These are phyloP conservation scores for Durusdinium trenchii DNA, from an alignment of 73 alveolate species.

Conservation along the genomic window DNA sequence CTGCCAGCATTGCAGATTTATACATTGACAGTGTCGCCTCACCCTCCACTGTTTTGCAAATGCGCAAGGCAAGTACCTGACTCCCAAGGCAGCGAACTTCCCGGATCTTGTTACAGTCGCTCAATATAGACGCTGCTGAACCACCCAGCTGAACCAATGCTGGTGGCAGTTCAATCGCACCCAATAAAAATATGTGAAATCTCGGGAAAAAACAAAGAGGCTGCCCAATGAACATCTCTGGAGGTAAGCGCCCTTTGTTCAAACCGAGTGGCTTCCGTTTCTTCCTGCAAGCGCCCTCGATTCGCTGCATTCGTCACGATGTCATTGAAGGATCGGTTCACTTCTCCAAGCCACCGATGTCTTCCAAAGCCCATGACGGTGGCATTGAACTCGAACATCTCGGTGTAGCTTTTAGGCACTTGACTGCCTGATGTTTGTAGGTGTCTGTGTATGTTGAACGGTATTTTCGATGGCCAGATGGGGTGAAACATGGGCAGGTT, in stretches of 20 bases:
- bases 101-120: neutral
- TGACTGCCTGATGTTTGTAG: neutral
- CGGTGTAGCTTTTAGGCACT: constrained; percentile 61
- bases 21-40: constrained; percentile 67
- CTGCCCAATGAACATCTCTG: neutral
- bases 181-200: no score
- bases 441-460: neutral
- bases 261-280: neutral
- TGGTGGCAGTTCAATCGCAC: no score
- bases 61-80: constrained; percentile 75
- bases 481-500: no score
- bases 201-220: neutral
- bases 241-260: neutral
- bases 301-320: constrained; percentile 53
- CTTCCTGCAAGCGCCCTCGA: constrained; percentile 45
- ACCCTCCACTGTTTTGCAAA: constrained; percentile 66
- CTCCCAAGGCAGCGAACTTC: neutral
- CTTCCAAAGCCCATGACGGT: constrained; percentile 91
- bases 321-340: constrained; percentile 66
- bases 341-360: constrained; percentile 76
- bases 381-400: constrained; percentile 94
- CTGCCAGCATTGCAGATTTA: constrained; percentile 90
- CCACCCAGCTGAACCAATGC: no score
- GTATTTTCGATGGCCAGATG: no score
- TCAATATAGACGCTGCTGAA: no score